Evolutionary conservation across 2,329 filamentous ascomycete genomes (phyloP), one percentile per base, ranked within the genome.

Genomic region (Fusarium coffeatum): DNA sequence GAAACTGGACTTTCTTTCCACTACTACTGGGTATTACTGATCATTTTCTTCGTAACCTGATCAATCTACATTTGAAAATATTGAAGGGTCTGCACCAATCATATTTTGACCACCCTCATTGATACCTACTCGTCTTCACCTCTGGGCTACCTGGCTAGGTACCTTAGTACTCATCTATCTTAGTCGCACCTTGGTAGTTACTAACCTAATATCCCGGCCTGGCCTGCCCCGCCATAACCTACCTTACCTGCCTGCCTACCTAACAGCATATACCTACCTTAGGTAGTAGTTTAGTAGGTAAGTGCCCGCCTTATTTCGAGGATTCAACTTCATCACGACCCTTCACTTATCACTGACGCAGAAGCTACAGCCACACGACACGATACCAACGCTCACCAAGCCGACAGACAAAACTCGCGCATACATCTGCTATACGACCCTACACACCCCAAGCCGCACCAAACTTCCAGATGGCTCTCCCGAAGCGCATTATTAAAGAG

Each of bases 401-500:
- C 34, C 34, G 34, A 37, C 18, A 32, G 30, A 54, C 47, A 23
- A 34, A 56, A 51, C 20, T 46, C 16, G 40, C 47, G 40, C 55
- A 42, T 25, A 49, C 23, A 37, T 37, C 18, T 37, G 18, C 42
- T 10, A 12, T n/a, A 23, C 16, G 9, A 28, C 11, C 23, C 22
- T 16, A 9, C 18, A 45, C 15, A 22, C 41, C 20, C 11, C 13
- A 48, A 37, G 23, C 55, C 30, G n/a, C 25, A 28, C 20, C 27
- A n/a, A 5, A 30, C 45, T 56, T 32, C 40, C 60, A 62, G 27
- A 89, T 89, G 93, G 90, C 93, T 69, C 86, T 99, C 72, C 95
- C 96, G 32, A 99, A 99, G 87, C 88, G 96, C 79, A 99, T 99
- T 78, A 88, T 98, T 78, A 99, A 99, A 84, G 97, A 99, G 88